phyloP scores from a whole-genome alignment of 768 basidiomycete species.

The Mycena alexandri region DNA sequence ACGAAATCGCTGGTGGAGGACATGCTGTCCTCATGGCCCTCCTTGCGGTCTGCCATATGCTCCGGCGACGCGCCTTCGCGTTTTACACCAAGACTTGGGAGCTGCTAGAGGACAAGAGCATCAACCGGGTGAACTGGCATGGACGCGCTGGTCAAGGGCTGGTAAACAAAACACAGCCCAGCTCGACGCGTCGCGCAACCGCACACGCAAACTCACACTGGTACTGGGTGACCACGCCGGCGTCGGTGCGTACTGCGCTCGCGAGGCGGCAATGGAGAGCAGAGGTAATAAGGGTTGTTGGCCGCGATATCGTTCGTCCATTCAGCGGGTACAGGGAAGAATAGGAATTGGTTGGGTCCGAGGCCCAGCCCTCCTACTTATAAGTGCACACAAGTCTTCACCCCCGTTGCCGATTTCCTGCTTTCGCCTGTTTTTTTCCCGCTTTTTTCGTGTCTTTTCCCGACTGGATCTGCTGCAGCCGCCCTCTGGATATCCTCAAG shows the following conservation, averaged over 20 bases:
- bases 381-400: slow-evolving; percentile 19
- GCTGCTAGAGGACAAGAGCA: slow-evolving; percentile 30
- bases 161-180: slow-evolving; percentile 24
- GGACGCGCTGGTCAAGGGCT: slow-evolving; percentile 28
- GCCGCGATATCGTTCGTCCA: slow-evolving; percentile 36
- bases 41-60: slow-evolving; percentile 35
- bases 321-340: slow-evolving; percentile 10
- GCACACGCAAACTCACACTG: slow-evolving; percentile 31
- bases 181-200: slow-evolving; percentile 30
- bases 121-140: slow-evolving; percentile 27
- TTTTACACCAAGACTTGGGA: slow-evolving; percentile 35
- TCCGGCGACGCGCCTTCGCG: slow-evolving; percentile 36
- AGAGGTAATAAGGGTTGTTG: slow-evolving; percentile 38
- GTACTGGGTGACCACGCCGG: slow-evolving; percentile 32
- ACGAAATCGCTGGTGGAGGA: slow-evolving; percentile 94
- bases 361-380: slow-evolving; percentile 37
- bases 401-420: slow-evolving; percentile 12
- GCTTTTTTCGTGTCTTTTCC: slow-evolving; percentile 2
- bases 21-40: slow-evolving; percentile 75
- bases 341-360: slow-evolving; percentile 2
- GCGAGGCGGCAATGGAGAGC: slow-evolving; percentile 37
- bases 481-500: not conserved
- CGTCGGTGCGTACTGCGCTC: slow-evolving; percentile 35
- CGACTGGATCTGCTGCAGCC: not conserved
- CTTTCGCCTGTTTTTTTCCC: not conserved